Conservation (phyloP, 2,329 filamentous ascomycete genomes). For the Lecanicillium sp. region DNA sequence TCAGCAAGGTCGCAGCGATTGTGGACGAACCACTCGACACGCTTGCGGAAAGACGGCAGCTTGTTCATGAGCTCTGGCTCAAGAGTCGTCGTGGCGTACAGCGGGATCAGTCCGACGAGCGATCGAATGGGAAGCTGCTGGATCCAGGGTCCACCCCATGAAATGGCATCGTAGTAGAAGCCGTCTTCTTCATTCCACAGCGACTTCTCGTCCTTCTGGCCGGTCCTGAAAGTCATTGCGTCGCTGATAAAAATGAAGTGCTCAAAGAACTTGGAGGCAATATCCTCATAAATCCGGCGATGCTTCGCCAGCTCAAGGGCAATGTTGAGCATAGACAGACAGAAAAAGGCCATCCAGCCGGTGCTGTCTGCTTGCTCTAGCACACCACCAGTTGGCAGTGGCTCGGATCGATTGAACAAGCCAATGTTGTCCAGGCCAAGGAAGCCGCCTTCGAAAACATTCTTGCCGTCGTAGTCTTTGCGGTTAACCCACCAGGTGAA, state of each 20-base stretch:
- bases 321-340: constrained; percentile 93
- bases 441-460: constrained; percentile 95
- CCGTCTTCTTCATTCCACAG: constrained; percentile 95
- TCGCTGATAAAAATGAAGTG: constrained; percentile 98
- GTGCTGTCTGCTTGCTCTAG: constrained; percentile 96
- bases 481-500: constrained; percentile 99
- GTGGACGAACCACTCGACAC: constrained; percentile 89
- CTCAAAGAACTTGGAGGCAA: constrained; percentile 97
- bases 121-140: constrained; percentile 90
- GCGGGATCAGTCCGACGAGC: constrained; percentile 84
- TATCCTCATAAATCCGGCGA: constrained; percentile 89
- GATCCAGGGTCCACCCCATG: constrained; percentile 87
- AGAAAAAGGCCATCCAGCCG: constrained; percentile 99
- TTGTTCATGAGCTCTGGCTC: constrained; percentile 91
- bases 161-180: constrained; percentile 98
- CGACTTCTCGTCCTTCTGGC: constrained; percentile 64
- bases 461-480: constrained; percentile 90
- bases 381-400: constrained; percentile 84
- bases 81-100: constrained; percentile 85
- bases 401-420: constrained; percentile 93
- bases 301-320: constrained; percentile 92
- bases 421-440: constrained; percentile 95
- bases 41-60: constrained; percentile 86
- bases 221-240: constrained; percentile 82
- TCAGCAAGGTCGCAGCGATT: constrained; percentile 81